Percentiles rank a stretch among this genome's conserved stretches.
phyloP scores from a whole-genome alignment of 2,329 filamentous ascomycete species.

The Aulographum hederae region DNA sequence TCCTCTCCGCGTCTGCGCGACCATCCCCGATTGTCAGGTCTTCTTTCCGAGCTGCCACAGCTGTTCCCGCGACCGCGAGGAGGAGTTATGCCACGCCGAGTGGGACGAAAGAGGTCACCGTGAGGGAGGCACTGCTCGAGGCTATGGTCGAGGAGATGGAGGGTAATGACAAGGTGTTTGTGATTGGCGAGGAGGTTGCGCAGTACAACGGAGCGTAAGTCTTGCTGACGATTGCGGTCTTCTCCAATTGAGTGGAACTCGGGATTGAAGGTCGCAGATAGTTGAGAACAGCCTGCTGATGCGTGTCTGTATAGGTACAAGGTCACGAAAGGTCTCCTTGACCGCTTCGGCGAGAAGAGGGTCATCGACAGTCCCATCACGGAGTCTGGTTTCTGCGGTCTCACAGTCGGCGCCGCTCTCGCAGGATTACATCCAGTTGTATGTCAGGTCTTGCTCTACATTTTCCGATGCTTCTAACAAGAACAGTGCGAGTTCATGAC shows the following conservation, averaged over 20 bases:
- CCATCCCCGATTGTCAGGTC: no score
- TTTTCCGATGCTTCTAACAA: no score
- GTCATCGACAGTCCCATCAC: slow-evolving; percentile 98
- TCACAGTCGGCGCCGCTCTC: slow-evolving; percentile 86
- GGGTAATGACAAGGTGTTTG: slow-evolving; percentile 81
- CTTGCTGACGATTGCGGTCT: no score
- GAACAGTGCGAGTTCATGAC: slow-evolving; percentile 99
- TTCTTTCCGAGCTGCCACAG: no score
- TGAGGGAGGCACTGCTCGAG: slow-evolving; percentile 94
- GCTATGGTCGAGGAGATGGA: slow-evolving; percentile 96
- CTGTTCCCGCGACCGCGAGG: slow-evolving; percentile 22
- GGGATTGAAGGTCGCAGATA: neutral
- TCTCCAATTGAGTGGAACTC: slow-evolving; percentile 6
- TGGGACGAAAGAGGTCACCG: slow-evolving; percentile 80
- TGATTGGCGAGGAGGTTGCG: slow-evolving; percentile 94
- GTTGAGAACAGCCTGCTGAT: neutral
- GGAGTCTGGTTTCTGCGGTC: slow-evolving; percentile 84
- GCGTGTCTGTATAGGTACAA: slow-evolving; percentile 55
- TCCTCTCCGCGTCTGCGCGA: no score
- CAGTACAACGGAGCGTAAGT: slow-evolving; percentile 92
- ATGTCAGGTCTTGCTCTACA: slow-evolving; percentile 31
- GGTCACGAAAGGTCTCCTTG: slow-evolving; percentile 92
- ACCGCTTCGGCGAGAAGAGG: slow-evolving; percentile 92
- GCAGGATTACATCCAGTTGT: slow-evolving; percentile 88
- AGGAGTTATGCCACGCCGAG: slow-evolving; percentile 38